Conservation (phyloP, 805 yeast species). For the Candida sakaeoensis region DNA sequence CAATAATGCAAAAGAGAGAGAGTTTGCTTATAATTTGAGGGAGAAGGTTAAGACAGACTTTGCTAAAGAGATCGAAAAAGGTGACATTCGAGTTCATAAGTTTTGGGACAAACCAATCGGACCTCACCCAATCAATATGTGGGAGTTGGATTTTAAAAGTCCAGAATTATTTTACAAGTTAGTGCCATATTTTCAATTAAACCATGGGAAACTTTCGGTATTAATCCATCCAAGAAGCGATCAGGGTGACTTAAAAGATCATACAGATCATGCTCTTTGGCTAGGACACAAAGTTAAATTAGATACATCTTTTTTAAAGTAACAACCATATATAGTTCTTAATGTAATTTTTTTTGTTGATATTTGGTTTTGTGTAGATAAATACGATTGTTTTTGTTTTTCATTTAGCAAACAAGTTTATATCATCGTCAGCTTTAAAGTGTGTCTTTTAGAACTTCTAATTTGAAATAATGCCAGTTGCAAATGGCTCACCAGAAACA, state of each 20-base stretch:
- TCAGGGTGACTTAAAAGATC: constrained; percentile 43
- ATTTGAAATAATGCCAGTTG: background rate
- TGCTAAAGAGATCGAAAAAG: constrained; percentile 37
- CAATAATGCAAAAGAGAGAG: constrained; percentile 27
- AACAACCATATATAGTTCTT: background rate
- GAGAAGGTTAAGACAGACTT: constrained; percentile 40
- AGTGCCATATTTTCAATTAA: constrained; percentile 49
- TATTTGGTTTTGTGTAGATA: too few species aligned
- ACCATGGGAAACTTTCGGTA: constrained; percentile 51
- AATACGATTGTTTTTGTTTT: background rate
- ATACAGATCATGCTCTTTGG: constrained; percentile 56
- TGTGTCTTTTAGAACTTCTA: background rate
- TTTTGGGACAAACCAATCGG: constrained; percentile 50
- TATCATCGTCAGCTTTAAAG: background rate
- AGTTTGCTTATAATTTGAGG: constrained; percentile 34
- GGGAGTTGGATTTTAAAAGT: constrained; percentile 50
- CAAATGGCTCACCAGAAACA: background rate
- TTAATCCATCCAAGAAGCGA: constrained; percentile 51
- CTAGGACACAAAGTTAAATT: constrained; percentile 43
- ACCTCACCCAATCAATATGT: constrained; percentile 59
- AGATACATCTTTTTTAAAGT: constrained; percentile 13
- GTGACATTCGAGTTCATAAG: constrained; percentile 40
- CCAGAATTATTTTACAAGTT: constrained; percentile 43
- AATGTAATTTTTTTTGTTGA: background rate
- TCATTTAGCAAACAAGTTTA: background rate